A percentile compares a stretch with the other conserved stretches of the same genome.
Conservation (phyloP, 2,329 filamentous ascomycete genomes). For the Cadophora gregata region DNA sequence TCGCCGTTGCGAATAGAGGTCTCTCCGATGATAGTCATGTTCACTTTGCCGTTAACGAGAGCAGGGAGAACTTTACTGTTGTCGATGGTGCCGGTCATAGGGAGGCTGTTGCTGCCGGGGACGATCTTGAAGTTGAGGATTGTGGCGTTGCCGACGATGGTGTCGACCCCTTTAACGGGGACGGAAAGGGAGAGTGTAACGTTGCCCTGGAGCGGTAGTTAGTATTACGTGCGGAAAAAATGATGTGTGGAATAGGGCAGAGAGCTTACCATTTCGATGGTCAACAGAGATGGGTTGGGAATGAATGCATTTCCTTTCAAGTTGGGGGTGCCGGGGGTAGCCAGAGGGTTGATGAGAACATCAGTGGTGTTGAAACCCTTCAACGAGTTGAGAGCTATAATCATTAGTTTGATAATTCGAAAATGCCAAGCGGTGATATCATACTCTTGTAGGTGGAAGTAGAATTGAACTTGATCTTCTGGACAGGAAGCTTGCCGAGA, state of each 20-base stretch:
- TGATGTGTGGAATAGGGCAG: background rate
- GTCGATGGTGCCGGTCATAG: conserved; percentile 56
- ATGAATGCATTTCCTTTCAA: conserved; percentile 60
- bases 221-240: background rate
- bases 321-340: conserved; percentile 54
- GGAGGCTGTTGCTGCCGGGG: conserved; percentile 59
- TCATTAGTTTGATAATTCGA: conserved; percentile 12
- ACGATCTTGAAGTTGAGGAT: conserved; percentile 57
- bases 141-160: conserved; percentile 54
- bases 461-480: conserved; percentile 60
- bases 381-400: conserved; percentile 62
- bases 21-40: conserved; percentile 57
- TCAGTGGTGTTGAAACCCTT: conserved; percentile 55
- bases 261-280: conserved; percentile 51
- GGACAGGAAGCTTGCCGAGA: conserved; percentile 55
- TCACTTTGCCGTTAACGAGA: conserved; percentile 51
- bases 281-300: conserved; percentile 65
- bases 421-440: conserved; percentile 4
- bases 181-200: conserved; percentile 58
- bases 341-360: conserved; percentile 51
- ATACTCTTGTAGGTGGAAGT: conserved; percentile 61
- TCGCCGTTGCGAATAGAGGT: conserved; percentile 54
- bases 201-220: conserved; percentile 52
- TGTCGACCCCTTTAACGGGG: conserved; percentile 40
- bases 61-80: conserved; percentile 45